Conservation (phyloP, 768 basidiomycete species). For the Tulasnella sp. region DNA sequence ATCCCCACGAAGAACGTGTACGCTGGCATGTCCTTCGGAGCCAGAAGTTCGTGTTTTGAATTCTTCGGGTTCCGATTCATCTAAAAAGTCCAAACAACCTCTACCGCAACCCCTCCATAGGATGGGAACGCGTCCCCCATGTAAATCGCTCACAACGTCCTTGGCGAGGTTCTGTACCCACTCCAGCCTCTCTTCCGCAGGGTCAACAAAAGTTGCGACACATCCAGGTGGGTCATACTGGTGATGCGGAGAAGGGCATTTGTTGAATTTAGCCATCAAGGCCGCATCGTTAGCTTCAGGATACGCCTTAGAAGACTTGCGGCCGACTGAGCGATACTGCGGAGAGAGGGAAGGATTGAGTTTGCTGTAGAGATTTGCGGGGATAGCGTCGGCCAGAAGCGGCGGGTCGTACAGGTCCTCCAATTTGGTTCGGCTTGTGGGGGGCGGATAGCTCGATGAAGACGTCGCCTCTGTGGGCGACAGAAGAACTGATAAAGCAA, state of each 20-base stretch:
- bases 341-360: neutral
- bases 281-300: neutral
- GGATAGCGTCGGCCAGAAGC: neutral
- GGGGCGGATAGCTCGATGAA: neutral
- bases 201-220: slow-evolving; percentile 38
- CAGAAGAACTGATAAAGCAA: slow-evolving; percentile 31
- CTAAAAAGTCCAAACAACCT: slow-evolving; percentile 53
- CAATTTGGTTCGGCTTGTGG: neutral
- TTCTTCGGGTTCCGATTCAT: slow-evolving; percentile 13
- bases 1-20: too few relatives aligned
- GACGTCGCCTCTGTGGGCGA: slow-evolving; percentile 19
- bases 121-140: slow-evolving; percentile 36
- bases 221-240: too few relatives aligned
- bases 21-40: neutral
- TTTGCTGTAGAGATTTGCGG: neutral
- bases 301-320: neutral
- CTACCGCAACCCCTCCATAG: slow-evolving; percentile 55
- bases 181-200: slow-evolving; percentile 48
- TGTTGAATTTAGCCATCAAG: slow-evolving; percentile 4
- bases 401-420: slow-evolving; percentile 6
- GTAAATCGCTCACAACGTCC: slow-evolving; percentile 35
- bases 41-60: neutral
- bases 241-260: slow-evolving; percentile 14
- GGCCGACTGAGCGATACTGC: neutral
- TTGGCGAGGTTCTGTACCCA: slow-evolving; percentile 50